Base-by-base conservation (phyloP, 768 basidiomycete species). In the Lyophyllum atratum region DNA sequence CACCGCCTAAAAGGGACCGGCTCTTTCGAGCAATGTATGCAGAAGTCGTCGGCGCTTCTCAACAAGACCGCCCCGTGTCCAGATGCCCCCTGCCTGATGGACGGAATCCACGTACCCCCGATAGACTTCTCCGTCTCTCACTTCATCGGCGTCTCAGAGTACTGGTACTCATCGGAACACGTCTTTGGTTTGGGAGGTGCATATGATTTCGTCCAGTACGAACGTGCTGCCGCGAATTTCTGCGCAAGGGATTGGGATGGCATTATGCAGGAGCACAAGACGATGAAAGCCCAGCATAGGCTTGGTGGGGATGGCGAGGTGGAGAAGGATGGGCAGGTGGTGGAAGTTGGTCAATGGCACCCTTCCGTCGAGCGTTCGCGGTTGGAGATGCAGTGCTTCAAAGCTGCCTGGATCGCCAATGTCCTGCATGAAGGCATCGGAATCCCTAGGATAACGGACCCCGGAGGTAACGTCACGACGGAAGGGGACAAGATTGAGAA, bases 101-200 rank as follows among this genome's bases (percentile, higher is more conserved):
- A 95, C 64, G 97, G 96, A 21, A 85, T 98, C 0, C 87, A 93
- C 45, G 95, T 95, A 12, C 96, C 97, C 6, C 84, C 87, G 1
- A 98, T 98, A 67, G 93, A 98, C 74, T 99, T 98, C 71, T 83
- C 85, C 37, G 92, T 87, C 31, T 93, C 92, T 12, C 90, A 89
- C 54, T 99, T 98, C 71, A 97, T 99, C 64, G 97, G 97, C 3
- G 88, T 99, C 37, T 95, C 93, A 14, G 97, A 99, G 71, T 99
- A 98, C 70, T 99, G 96, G 96, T 98, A 98, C 73, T 98, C 96
- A 24, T 93, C 95, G 10, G 95, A 99, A 64, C 95, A 98, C 70
- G 90, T 98, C 47, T 94, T 97, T 64, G 93, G 92, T 1, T 81
- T 98, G 2, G 95, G 95, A 21, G 97, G 97, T 2, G 82, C 94